Percentiles rank a stretch among this genome's conserved stretches.
Conservation (phyloP, 495 filamentous ascomycete genomes). For the Astrothelium macrocarpum region DNA sequence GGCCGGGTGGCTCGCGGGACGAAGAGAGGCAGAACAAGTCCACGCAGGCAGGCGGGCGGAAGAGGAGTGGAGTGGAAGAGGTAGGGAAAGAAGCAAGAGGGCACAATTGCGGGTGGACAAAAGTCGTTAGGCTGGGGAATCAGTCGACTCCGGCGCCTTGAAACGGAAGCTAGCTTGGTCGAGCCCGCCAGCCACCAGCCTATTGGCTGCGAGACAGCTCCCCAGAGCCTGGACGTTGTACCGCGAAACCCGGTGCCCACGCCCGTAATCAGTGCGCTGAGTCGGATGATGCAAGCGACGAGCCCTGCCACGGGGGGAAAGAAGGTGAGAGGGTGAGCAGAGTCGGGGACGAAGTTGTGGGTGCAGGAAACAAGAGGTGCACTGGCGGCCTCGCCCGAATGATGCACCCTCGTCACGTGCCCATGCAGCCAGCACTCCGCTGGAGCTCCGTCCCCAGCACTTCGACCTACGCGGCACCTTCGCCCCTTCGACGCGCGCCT, state of each 20-base stretch:
- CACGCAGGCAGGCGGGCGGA: not conserved
- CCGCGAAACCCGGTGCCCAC: not conserved
- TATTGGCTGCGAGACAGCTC: not conserved
- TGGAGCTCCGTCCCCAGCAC: too few species aligned
- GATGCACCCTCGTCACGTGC: not conserved
- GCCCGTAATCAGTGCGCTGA: too few species aligned
- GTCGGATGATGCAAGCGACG: not conserved
- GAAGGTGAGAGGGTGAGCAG: too few species aligned
- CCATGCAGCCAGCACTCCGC: too few species aligned
- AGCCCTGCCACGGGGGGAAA: too few species aligned
- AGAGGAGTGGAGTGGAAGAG: not conserved
- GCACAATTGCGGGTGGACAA: slow-evolving; percentile 1
- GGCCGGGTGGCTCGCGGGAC: not conserved
- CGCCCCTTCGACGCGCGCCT: not conserved
- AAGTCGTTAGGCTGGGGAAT: slow-evolving; percentile 3
- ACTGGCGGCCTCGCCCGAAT: not conserved
- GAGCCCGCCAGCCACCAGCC: not conserved
- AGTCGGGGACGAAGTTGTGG: too few species aligned
- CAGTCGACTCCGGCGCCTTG: not conserved
- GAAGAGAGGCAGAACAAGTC: not conserved
- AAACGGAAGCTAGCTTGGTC: slow-evolving; percentile 1
- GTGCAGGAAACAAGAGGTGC: too few species aligned
- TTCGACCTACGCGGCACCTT: not conserved
- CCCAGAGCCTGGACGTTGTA: not conserved
- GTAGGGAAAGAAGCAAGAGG: not conserved